Base-by-base conservation (phyloP, 1,284 basidiomycete genomes). In the Trichosporon coremiiforme region DNA sequence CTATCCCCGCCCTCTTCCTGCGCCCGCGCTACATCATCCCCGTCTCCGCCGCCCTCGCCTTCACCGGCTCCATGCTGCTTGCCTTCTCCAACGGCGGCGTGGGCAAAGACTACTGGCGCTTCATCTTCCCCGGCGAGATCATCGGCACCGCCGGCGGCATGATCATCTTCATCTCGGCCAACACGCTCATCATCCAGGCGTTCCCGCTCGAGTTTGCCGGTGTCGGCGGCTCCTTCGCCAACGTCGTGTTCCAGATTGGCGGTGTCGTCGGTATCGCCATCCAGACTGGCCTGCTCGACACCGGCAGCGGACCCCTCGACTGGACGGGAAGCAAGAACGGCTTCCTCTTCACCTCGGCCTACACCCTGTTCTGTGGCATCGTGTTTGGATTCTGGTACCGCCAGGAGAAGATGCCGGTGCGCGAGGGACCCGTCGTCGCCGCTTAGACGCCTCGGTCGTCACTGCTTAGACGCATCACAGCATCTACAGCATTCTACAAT, bases 191-290 rank as follows among this genome's bases (percentile, higher is more conserved):
- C 69, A 80, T 80, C 66, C 77, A 79, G 67, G 69, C 72, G 13
- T 79, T 79, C 77, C 79, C 79, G 0, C 50, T 76, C 66, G 78
- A 77, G 66, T 80, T 75, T 53, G 79, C 79, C 0, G 79, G 78
- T 38, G 73, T 80, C 47, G 80, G 77, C 10, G 79, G 80, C 17
- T 76, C 76, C 2, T 79, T 80, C 62, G 77, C 77, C 50, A 75
- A 82, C 41, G 77, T 83, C 75, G 75, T 82, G 73, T 83, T 82
- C 78, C 81, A 83, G 67, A 69, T 83, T 38, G 79, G 80, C 45
- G 80, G 79, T 41, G 80, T 83, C 35, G 76, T 81, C 60, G 81
- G 80, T 67, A 80, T 83, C 69, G 76, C 80, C 13, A 70, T 83
- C 63, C 81, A 83, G 68, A 69, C 77, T 31, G 81, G 79, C 15